These are phyloP conservation scores for Fusarium sp. DNA, from an alignment of 2,329 filamentous ascomycete species.

Conservation along the genomic window DNA sequence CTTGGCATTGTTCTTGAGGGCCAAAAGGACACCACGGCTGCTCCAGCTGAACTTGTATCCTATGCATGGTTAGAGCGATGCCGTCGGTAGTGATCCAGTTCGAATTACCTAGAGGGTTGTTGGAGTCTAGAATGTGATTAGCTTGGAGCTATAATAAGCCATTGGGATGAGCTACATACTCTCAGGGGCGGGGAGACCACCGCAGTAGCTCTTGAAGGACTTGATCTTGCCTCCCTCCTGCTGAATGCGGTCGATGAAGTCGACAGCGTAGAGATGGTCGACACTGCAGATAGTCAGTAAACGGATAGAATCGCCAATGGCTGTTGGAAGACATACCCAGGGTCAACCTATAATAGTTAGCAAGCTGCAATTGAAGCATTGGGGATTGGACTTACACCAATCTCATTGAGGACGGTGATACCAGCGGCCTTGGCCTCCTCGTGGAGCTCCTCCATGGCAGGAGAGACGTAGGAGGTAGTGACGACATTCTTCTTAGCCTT, in stretches of 20 bases:
- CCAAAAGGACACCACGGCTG: slow-evolving; percentile 86
- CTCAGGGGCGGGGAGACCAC: slow-evolving; percentile 77
- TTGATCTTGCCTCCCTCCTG: slow-evolving; percentile 85
- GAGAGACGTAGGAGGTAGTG: slow-evolving; percentile 92
- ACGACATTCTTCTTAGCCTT: slow-evolving; percentile 95
- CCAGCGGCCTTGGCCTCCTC: slow-evolving; percentile 85
- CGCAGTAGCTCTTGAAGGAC: slow-evolving; percentile 86
- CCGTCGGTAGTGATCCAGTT: background rate
- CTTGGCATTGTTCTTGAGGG: slow-evolving; percentile 85
- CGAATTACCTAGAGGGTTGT: slow-evolving; percentile 77
- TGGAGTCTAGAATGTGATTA: slow-evolving; percentile 64
- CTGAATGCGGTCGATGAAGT: slow-evolving; percentile 91
- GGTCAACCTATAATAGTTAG: slow-evolving; percentile 35
- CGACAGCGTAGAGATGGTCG: slow-evolving; percentile 76
- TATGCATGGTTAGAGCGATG: background rate
- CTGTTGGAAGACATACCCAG: slow-evolving; percentile 29
- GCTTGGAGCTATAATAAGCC: background rate
- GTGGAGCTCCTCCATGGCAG: slow-evolving; percentile 91
- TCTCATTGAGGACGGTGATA: slow-evolving; percentile 98
- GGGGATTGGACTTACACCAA: slow-evolving; percentile 66
- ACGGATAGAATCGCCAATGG: background rate
- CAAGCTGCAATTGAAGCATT: background rate
- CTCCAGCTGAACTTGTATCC: slow-evolving; percentile 73
- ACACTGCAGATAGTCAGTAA: slow-evolving; percentile 20
- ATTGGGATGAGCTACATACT: slow-evolving; percentile 14